Conservation (phyloP, 176 grass and related monocot genomes). For the Coix lacrymajobi region DNA sequence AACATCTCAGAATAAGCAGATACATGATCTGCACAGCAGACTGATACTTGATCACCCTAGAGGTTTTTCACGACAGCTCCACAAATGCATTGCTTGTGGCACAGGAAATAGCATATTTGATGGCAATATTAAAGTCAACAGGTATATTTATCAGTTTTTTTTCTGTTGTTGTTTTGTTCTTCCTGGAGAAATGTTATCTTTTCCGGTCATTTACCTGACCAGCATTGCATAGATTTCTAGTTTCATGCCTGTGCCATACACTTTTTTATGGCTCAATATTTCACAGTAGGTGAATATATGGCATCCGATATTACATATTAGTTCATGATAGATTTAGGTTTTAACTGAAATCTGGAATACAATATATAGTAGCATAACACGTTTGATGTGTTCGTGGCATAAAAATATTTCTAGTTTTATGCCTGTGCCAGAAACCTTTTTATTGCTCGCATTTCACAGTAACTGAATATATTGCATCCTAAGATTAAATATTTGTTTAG, state of each 20-base stretch:
- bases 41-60: conserved; percentile 76
- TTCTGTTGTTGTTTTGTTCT: not conserved
- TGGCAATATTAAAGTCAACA: conserved; percentile 95
- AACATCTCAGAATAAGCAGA: conserved; percentile 76
- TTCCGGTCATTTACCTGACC: not conserved
- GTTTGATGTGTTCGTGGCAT: not conserved
- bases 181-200: not conserved
- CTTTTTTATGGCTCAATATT: not conserved
- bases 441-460: not conserved
- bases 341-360: not conserved
- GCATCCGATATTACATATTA: not conserved
- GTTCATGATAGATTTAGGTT: not conserved
- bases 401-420: too few species aligned
- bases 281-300: not conserved
- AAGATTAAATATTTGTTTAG: conserved; percentile 8
- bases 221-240: not conserved
- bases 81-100: conserved; percentile 82
- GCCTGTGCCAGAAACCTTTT: not conserved
- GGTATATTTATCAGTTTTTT: conserved; percentile 32
- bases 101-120: conserved; percentile 79
- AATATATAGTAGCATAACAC: not conserved
- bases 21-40: conserved; percentile 94
- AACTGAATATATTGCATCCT: not conserved
- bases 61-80: conserved; percentile 79
- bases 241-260: not conserved